phyloP scores from a whole-genome alignment of 192 early-diverging fungal species.

The Backusella parvicylindrica region DNA sequence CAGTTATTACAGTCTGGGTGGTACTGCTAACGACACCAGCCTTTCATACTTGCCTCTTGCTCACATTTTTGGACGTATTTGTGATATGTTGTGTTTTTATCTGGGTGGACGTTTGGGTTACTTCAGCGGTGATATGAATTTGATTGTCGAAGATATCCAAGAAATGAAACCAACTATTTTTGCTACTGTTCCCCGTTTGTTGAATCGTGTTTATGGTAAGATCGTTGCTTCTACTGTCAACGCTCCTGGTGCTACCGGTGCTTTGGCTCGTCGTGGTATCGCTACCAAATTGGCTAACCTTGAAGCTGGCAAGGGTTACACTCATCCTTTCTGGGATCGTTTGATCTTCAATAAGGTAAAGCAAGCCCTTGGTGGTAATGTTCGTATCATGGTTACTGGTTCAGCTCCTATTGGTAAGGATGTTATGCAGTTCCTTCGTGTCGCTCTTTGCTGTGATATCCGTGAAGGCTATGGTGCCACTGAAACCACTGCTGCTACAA shows the following conservation, averaged over 20 bases:
- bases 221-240: slow-evolving; percentile 56
- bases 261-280: slow-evolving; percentile 55
- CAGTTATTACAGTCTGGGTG: slow-evolving; percentile 5
- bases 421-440: slow-evolving; percentile 75
- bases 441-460: slow-evolving; percentile 75
- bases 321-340: slow-evolving; percentile 86
- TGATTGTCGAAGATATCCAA: slow-evolving; percentile 77
- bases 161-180: slow-evolving; percentile 84
- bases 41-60: slow-evolving; percentile 84
- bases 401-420: slow-evolving; percentile 85
- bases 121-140: slow-evolving; percentile 66
- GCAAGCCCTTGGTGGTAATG: slow-evolving; percentile 77
- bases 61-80: slow-evolving; percentile 81
- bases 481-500: slow-evolving; percentile 62
- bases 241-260: slow-evolving; percentile 59
- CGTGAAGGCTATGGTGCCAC: slow-evolving; percentile 90
- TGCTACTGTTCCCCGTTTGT: slow-evolving; percentile 80
- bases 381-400: slow-evolving; percentile 77
- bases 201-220: slow-evolving; percentile 86
- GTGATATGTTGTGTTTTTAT: slow-evolving; percentile 45
- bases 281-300: slow-evolving; percentile 61
- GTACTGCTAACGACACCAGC: slow-evolving; percentile 12
- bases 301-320: slow-evolving; percentile 54
- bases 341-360: slow-evolving; percentile 77
- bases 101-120: slow-evolving; percentile 74